Conservation (phyloP, 176 grass and related monocot species). For the Ampelocalamus luodianensis region DNA sequence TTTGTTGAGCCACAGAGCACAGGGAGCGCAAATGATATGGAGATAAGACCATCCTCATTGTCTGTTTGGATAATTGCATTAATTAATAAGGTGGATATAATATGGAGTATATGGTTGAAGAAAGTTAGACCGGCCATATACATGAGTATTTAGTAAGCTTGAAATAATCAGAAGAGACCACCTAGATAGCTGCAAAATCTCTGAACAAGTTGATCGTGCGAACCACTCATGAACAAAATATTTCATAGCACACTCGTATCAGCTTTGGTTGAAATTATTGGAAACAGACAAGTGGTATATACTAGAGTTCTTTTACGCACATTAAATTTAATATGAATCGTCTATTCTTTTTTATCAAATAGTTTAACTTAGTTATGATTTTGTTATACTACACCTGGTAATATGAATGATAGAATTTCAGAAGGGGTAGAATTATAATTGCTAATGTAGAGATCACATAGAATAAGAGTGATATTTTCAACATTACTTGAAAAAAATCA, state of each 20-base stretch:
- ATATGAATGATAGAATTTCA: too few relatives aligned
- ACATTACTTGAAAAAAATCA: too few relatives aligned
- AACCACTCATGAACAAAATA: background rate
- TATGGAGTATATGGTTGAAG: background rate
- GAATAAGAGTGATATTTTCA: too few relatives aligned
- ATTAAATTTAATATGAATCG: too few relatives aligned
- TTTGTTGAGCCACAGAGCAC: background rate
- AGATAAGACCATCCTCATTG: background rate
- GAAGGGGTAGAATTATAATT: too few relatives aligned
- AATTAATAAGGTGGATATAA: background rate
- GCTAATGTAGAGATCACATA: too few relatives aligned
- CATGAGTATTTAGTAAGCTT: background rate
- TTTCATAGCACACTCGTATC: background rate
- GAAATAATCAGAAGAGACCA: background rate
- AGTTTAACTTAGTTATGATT: too few relatives aligned
- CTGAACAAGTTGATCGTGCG: background rate
- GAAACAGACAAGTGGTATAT: too few relatives aligned
- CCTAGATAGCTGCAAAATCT: background rate
- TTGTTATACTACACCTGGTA: too few relatives aligned
- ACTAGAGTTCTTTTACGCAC: too few relatives aligned
- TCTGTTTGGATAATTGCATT: background rate
- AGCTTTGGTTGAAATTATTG: too few relatives aligned
- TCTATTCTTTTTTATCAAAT: too few relatives aligned
- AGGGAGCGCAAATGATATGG: background rate
- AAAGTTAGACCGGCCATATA: background rate